Base-by-base conservation (phyloP, 2,329 filamentous ascomycete species). In the Fusarium sp. region DNA sequence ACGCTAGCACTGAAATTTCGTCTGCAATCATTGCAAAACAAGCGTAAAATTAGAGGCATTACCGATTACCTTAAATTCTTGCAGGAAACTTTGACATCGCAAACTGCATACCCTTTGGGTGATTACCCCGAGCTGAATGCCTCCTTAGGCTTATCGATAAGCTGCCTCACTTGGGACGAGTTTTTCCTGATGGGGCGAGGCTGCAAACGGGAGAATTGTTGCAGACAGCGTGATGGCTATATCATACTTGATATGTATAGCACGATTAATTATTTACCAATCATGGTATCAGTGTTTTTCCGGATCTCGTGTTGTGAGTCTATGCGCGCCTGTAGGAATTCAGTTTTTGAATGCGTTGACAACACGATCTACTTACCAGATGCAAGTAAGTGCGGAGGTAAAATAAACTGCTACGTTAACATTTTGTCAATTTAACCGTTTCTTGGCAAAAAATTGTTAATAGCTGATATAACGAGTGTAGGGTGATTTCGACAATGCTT, bases 271-370 rank as follows among this genome's bases (percentile, higher is more conserved):
- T 20, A n/a, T 48, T 57, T 35, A 7, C 31, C 20, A n/a, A 57
- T 18, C 12, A 35, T n/a, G 22, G 22, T 16, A 28, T n/a, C 10
- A 13, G 24, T 28, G 24, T 35, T 26, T 18, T 45, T 35, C 39
- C 31, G 18, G 20, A 48, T 1, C 28, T 57, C 39, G 38, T 20
- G 7, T 44, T 22, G 1, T 13, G 8, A 35, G 7, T 16, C 10
- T 56, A 67, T 60, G 64, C 64, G 64, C 64, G 12, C 62, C 64
- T 60, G 53, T 67, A 67, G n/a, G 24, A 67, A 39, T 26, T 20
- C 9, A 24, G 38, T 35, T 24, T 45, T 15, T 14, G 15, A 20
- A 39, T 20, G 38, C 33, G 48, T 5, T 24, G 12, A 36, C 26
- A 45, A 11, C 20, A 14, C 15, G 36, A 61, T 60, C 31, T 39